These are phyloP conservation scores for Eragrostis curvula DNA, from an alignment of 176 grass and related monocot genomes.

Conservation along the genomic window DNA sequence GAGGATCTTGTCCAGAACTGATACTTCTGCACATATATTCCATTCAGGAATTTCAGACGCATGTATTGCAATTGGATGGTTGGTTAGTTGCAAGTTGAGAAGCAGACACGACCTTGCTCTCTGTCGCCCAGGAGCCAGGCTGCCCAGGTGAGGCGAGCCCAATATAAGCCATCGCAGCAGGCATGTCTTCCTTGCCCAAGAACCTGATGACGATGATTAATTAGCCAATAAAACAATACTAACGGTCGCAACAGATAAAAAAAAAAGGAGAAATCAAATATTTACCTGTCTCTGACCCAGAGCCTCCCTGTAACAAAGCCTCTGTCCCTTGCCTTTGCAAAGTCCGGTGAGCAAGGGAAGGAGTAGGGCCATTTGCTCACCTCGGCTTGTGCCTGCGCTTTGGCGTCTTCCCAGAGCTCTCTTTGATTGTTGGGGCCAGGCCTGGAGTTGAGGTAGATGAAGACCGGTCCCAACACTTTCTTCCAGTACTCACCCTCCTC, in stretches of 20 bases:
- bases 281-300: conserved; percentile 42
- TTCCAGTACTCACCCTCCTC: conserved; percentile 68
- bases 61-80: too few relatives aligned
- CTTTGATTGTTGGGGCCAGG: background rate
- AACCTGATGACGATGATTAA: background rate
- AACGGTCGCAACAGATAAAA: background rate
- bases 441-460: conserved; percentile 81
- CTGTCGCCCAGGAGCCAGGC: conserved; percentile 57
- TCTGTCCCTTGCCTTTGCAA: conserved; percentile 47
- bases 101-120: conserved; percentile 45
- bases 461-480: conserved; percentile 80
- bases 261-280: too few relatives aligned
- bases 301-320: conserved; percentile 53
- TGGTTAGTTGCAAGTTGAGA: too few relatives aligned
- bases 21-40: conserved; percentile 37
- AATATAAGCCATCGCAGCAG: conserved; percentile 34
- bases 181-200: conserved; percentile 2
- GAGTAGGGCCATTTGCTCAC: conserved; percentile 68
- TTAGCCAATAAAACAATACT: background rate
- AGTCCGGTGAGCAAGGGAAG: conserved; percentile 67
- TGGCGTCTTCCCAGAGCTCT: conserved; percentile 72
- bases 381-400: conserved; percentile 59
- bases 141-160: conserved; percentile 65
- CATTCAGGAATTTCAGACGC: background rate
- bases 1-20: conserved; percentile 69